These are phyloP conservation scores for Darksidea phi DNA, from an alignment of 495 filamentous ascomycete species.

Conservation along the genomic window DNA sequence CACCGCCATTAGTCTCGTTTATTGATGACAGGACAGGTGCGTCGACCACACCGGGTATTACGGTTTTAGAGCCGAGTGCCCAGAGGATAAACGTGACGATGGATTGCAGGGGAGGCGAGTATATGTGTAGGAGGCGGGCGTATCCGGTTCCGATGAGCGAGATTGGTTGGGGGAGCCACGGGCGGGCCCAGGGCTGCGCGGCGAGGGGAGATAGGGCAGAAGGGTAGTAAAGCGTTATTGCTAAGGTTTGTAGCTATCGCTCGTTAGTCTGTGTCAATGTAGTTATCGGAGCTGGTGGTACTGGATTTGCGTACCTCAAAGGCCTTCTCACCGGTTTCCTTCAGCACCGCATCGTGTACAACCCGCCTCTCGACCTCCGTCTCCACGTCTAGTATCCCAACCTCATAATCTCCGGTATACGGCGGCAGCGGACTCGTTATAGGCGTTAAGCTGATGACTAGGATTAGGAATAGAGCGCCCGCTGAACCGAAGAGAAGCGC, in stretches of 20 bases:
- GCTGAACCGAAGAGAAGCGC: slow-evolving; percentile 14
- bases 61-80: slow-evolving; percentile 47
- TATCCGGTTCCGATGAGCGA: slow-evolving; percentile 50
- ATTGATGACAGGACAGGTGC: slow-evolving; percentile 18
- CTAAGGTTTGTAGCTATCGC: slow-evolving; percentile 27
- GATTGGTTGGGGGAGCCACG: slow-evolving; percentile 54
- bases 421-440: slow-evolving; percentile 10
- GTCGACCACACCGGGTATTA: slow-evolving; percentile 24
- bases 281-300: no score
- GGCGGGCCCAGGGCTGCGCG: slow-evolving; percentile 35
- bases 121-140: slow-evolving; percentile 41
- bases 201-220: neutral
- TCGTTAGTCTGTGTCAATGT: no score
- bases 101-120: slow-evolving; percentile 43
- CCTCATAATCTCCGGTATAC: slow-evolving; percentile 23
- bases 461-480: slow-evolving; percentile 11
- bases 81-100: slow-evolving; percentile 48
- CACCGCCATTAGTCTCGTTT: neutral
- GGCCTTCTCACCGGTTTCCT: slow-evolving; percentile 25
- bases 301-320: no score
- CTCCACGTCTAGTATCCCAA: slow-evolving; percentile 29
- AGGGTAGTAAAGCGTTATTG: slow-evolving; percentile 34
- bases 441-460: slow-evolving; percentile 17
- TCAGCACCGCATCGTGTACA: slow-evolving; percentile 31
- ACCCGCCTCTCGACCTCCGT: slow-evolving; percentile 25